Base-by-base conservation (phyloP, 768 basidiomycete species). In the Cubamyces lactineus region DNA sequence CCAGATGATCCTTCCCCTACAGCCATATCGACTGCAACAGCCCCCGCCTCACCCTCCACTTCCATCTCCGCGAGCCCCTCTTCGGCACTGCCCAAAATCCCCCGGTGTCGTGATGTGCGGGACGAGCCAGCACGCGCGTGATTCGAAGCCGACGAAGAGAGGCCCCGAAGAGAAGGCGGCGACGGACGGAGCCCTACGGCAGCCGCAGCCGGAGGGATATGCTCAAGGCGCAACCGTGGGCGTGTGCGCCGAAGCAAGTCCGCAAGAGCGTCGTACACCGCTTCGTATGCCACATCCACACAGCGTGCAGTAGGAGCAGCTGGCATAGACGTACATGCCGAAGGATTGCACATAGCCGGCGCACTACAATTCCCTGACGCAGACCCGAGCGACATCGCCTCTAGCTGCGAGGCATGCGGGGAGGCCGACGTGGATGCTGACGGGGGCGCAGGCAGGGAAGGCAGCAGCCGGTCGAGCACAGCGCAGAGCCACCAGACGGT, bases 401-500 rank as follows among this genome's bases (percentile, higher is more conserved):
- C 9, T 1, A 34, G 34, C 30, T 12, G 23, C 5, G 40, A 48
- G 28, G 12, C 43, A 3, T 43, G 48, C 48, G 24, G 24, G 17
- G 23, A 23, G 12, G 26, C 7, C 30, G 12, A n/a, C 38, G 54
- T 11, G 17, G n/a, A 21, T 7, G 46, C 39, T 9, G 50, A 41
- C 41, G 16, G 34, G 9, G 34, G 53, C 38, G 57, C 6, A 17
- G 58, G 15, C 23, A 50, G 47, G 4, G 66, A 52, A 57, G 53
- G 64, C 66, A 77, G 74, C 39, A 80, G 61, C 56, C 74, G 63
- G 53, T 81, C 80, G 30, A 84, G 70, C 48, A 78, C 62, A 41
- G 74, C 75, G 67, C 82, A 84, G 30, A 84, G 72, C 71, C 82
- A 85, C 83, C 83, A 85, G 12, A 81, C 50, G 24, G 81, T 65